Evolutionary conservation across 768 basidiomycete genomes (phyloP), one percentile per base, ranked within the genome.

Genomic region (Crucibulum laeve): DNA sequence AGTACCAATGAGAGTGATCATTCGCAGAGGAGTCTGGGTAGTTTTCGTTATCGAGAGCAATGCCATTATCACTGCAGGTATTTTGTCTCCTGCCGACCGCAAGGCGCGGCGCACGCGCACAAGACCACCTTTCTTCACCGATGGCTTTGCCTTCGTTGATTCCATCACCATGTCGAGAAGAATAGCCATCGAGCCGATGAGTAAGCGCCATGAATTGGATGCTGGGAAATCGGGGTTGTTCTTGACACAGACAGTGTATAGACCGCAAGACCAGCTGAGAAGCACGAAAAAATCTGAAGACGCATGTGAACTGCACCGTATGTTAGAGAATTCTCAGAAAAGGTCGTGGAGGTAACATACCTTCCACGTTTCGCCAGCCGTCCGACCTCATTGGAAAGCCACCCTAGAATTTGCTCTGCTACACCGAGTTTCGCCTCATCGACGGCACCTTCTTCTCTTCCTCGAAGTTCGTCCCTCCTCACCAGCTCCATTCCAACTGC

Each of bases 351-450:
- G 42, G 38, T 22, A 33, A 62, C 78, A 53, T 47, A 89, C 87
- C 77, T 79, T 50, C 71, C 65, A 25, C 70, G 69, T 53, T 77
- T 83, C 2, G 76, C 64, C 15, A 84, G 67, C 36, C 70, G 74
- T 3, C 71, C 70, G 1, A 80, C 79, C 57, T 95, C 89, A 35
- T 71, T 70, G 4, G 77, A 70, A 5, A 90, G 65, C 89, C 90
- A 94, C 33, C 77, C 86, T 25, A 91, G 60, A 13, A 92, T 74
- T 53, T 84, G 77, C 53, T 89, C 84, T 15, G 77, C 60, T 3
- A 87, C 73, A 25, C 84, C 84, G 13, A 81, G 56, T 49, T 72
- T 78, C 15, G 59, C 62, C 46, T 73, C 73, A 22, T 66, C 67
- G 6, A 53, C 53, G 18, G 67, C 54, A 11, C 64, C 74, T 18